phyloP scores from a whole-genome alignment of 1,284 basidiomycete species.

The Hypsizygus ulmarius region DNA sequence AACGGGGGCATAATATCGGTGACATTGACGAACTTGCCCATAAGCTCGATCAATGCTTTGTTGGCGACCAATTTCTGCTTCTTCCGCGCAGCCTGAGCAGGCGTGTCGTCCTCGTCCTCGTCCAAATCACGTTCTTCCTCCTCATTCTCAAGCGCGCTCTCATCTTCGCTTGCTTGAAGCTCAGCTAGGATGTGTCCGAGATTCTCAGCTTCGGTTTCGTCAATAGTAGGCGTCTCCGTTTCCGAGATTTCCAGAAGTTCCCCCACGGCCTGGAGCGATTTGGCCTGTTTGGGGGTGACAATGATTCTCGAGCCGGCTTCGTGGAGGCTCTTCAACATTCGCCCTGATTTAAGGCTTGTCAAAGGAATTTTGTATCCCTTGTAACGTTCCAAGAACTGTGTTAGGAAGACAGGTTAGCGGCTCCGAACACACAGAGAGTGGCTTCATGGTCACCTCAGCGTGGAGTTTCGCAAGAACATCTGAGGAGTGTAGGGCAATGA shows the following conservation, averaged over 20 bases:
- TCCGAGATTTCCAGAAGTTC: constrained; percentile 34
- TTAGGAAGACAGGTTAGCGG: background rate
- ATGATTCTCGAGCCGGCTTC: constrained; percentile 42
- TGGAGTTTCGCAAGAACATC: constrained; percentile 71
- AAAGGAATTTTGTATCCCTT: constrained; percentile 74
- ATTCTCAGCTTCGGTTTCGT: constrained; percentile 25
- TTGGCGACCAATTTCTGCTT: constrained; percentile 24
- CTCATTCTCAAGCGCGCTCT: background rate
- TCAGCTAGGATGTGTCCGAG: constrained; percentile 24
- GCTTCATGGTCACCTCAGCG: constrained; percentile 47
- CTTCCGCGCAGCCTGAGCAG: constrained; percentile 10
- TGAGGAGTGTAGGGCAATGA: constrained; percentile 88
- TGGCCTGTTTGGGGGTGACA: constrained; percentile 39
- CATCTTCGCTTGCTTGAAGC: constrained; percentile 14
- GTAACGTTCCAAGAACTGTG: constrained; percentile 80
- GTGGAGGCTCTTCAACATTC: constrained; percentile 37
- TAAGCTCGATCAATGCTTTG: constrained; percentile 30
- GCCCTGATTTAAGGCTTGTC: constrained; percentile 39
- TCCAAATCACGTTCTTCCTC: constrained; percentile 17
- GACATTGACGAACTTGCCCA: constrained; percentile 73
- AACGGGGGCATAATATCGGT: constrained; percentile 78
- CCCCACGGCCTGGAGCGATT: constrained; percentile 28
- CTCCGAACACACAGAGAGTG: background rate
- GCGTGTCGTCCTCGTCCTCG: constrained; percentile 24
- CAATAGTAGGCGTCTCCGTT: constrained; percentile 20